Base-by-base conservation (phyloP, 228 moss, liverwort and hornwort species). In the Sphagnum fallax region DNA sequence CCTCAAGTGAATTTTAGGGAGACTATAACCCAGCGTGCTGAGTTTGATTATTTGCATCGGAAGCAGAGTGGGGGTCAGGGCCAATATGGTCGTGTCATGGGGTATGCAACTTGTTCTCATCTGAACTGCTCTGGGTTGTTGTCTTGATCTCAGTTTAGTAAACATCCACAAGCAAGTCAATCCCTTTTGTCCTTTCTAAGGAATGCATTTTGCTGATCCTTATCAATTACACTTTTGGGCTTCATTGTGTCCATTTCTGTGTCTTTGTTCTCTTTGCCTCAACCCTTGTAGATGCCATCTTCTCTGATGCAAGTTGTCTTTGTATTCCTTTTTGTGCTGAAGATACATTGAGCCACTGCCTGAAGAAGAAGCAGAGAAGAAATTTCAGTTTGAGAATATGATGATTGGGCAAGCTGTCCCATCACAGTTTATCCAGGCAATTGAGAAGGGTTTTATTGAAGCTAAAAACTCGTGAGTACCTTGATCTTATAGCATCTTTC, bases 1-100 rank as follows among this genome's bases (percentile, higher is more conserved):
- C 97, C 97, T 61, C 97, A 93, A 67, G 97, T 97, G 53, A 97
- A 97, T 51, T 97, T 97, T 64, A 83, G 97, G 75, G 97, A 97
- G 83, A 91, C 97, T 11, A 86, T 97, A 32, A 93, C 91, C 60
- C 83, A 93, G 73, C 88, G 82, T 68, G 91, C 97, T 61, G 89
- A 91, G 32, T 97, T 97, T 75, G 97, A 97, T 81, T 97, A 97
- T 77, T 91, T 97, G 10, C 97, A 97, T 77, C 83, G 85, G 66
- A 97, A 97, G 87, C 97, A 97, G 83, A 97, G 97, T 85, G 97
- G 97, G 73, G 97, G 97, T 52, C 97, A 97, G 74, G 97, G 93
- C 47, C 97, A 97, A 80, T 97, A 93, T 73, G 97, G 97, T 72
- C 97, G 97, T 70, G 97, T 97, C 72, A 81, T 85, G 50, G 97